Conservation (phyloP, 2,329 filamentous ascomycete species). For the Chrysosporium keratinophilum region DNA sequence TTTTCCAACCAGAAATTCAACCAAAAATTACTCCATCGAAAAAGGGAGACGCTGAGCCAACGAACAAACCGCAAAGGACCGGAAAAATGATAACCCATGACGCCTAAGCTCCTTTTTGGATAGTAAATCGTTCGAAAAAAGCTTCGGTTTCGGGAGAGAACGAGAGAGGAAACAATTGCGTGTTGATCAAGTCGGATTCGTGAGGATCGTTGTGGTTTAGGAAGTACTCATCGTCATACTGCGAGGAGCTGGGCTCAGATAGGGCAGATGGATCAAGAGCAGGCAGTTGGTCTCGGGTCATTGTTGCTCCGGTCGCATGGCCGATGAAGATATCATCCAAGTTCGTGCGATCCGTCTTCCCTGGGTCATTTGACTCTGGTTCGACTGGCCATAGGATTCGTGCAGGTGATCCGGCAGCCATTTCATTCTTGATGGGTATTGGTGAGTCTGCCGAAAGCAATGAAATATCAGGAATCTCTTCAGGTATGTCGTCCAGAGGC, state of each 20-base stretch:
- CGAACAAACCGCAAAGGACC: not conserved
- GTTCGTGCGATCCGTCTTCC: constrained; percentile 28
- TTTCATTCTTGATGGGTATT: constrained; percentile 13
- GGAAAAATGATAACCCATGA: not conserved
- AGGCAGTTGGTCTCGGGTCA: constrained; percentile 25
- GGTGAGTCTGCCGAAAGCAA: constrained; percentile 18
- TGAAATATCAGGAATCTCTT: constrained; percentile 24
- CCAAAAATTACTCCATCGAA: no score
- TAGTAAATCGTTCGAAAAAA: constrained; percentile 14
- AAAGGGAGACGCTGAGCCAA: no score
- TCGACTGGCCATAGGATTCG: constrained; percentile 31
- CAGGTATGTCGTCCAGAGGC: constrained; percentile 23
- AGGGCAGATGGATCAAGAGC: constrained; percentile 26
- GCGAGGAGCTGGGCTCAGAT: constrained; percentile 28
- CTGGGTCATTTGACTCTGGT: constrained; percentile 27
- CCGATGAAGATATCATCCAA: constrained; percentile 34
- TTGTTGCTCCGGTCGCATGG: constrained; percentile 25
- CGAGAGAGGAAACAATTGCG: constrained; percentile 11
- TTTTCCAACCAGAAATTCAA: no score
- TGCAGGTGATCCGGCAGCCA: constrained; percentile 17
- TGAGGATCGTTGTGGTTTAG: constrained; percentile 21
- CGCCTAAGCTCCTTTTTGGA: constrained; percentile 4
- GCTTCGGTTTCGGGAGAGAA: constrained; percentile 14
- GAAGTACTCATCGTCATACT: constrained; percentile 30
- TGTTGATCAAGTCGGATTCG: constrained; percentile 8